Base-by-base conservation (phyloP, 345 rosid genomes). In the Mangifera indica region DNA sequence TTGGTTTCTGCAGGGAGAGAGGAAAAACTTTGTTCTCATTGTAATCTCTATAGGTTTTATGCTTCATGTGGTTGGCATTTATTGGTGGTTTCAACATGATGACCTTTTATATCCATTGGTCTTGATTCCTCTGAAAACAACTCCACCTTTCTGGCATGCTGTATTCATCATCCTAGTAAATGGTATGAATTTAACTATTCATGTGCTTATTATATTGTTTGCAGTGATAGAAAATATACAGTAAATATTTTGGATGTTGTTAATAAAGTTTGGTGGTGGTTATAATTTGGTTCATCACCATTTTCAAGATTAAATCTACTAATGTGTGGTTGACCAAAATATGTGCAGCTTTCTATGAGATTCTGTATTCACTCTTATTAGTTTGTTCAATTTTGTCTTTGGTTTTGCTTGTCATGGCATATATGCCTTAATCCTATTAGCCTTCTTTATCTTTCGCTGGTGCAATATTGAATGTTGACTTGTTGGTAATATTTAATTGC, bases 71-170 rank as follows among this genome's bases (percentile, higher is more conserved):
- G 55, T 73, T 55, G 76, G 79, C 17, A 69, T 84, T 72, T 88
- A 88, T 67, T 83, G 87, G 86, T 87, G 86, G 83, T 78, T 79
- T 74, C 63, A 29, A 21, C 72, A 69, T n/a, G 87, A 84, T 67
- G 83, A 85, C 61, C 75, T 85, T 62, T 67, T 86, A 67, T 83
- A 83, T 62, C 87, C 89, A 12, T 72, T 88, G 48, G 57, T 84
- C 54, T 69, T 88, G 80, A 79, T 88, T 77, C 91, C 91, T 76
- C 88, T 89, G 22, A 84, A 75, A 66, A 51, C 75, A 46, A 73
- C 80, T 20, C 91, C 88, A 42, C 88, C 84, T 56, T 88, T 87
- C 67, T 87, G 93, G 93, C 88, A 85, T 44, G 88, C 88, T 15
- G 32, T 88, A 32, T 86, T 88, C 60, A 76, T 85, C 77, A 82